phyloP scores from a whole-genome alignment of 1,284 basidiomycete species.

The Gastroboletus turbinatus region DNA sequence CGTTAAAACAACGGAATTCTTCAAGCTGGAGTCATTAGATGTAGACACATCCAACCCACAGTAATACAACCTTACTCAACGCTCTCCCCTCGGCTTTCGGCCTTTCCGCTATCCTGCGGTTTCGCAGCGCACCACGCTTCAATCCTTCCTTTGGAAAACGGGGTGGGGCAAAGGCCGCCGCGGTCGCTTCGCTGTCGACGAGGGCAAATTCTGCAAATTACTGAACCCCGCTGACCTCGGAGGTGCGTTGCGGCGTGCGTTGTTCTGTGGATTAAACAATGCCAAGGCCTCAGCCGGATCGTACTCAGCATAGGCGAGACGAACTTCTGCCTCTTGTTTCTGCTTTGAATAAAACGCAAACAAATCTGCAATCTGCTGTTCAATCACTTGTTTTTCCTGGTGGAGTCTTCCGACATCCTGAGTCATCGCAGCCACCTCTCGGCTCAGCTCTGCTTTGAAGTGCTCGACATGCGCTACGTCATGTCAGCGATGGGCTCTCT shows the following conservation, averaged over 20 bases:
- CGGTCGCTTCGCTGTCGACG: conserved; percentile 22
- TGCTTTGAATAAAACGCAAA: conserved; percentile 74
- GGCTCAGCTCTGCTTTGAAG: conserved; percentile 75
- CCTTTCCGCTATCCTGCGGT: background rate
- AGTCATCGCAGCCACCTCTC: conserved; percentile 72
- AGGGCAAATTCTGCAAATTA: conserved; percentile 31
- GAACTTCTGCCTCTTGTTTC: conserved; percentile 45
- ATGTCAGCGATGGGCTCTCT: conserved; percentile 6
- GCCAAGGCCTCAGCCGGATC: background rate
- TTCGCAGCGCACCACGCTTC: conserved; percentile 2
- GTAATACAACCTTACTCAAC: conserved; percentile 16
- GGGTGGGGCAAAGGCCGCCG: conserved; percentile 35
- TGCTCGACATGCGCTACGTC: conserved; percentile 75
- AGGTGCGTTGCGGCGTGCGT: conserved; percentile 26
- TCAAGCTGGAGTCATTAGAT: conserved; percentile 5
- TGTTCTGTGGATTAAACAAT: conserved; percentile 20
- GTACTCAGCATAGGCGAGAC: conserved; percentile 5
- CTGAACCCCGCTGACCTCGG: conserved; percentile 22
- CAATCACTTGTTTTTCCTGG: conserved; percentile 68
- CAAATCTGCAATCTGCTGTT: conserved; percentile 72
- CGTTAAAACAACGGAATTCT: background rate
- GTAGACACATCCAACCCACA: conserved; percentile 2
- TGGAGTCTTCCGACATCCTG: conserved; percentile 73
- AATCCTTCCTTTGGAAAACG: conserved; percentile 28
- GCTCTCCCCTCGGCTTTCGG: background rate